Base-by-base conservation (phyloP, 2,329 filamentous ascomycete genomes). In the Neonectria magnoliae region DNA sequence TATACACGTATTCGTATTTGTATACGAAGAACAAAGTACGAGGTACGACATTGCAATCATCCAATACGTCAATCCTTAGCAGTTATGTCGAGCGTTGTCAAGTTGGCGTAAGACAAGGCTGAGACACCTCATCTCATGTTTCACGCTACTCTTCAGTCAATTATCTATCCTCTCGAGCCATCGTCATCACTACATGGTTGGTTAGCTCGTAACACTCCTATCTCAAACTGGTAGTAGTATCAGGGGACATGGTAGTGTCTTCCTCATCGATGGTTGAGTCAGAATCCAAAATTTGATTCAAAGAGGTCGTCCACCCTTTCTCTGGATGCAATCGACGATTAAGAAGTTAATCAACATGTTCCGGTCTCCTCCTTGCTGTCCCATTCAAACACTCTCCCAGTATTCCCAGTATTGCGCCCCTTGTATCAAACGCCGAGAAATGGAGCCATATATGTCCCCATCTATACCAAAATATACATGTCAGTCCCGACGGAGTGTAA, bases 401-500 rank as follows among this genome's bases (percentile, higher is more conserved):
- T 16, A n/a, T 52, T 59, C 51, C 61, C 67, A 41, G 69, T 55
- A 62, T 62, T 51, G 66, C 58, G 56, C 33, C 62, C 66, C 70
- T 41, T 67, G 59, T 68, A 64, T 63, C 62, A 67, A 74, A 74
- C 72, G 72, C 72, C 72, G 58, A 59, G 47, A 68, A 69, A 70
- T 60, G 65, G 66, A 68, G 66, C 56, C 65, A 54, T 52, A 47
- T 66, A 69, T 74, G 59, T 71, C 66, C 63, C 67, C 69, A 59
- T 74, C 69, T 73, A 74, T 74, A 55, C 65, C 64, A 67, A 60
- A 72, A 74, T 74, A 56, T 73, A 74, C 71, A 69, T 55, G 58
- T 69, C 31, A 36, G 31, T 44, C 45, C 44, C 45, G 29, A 38
- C 33, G 57, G 42, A 41, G 44, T 36, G 47, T 57, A 48, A 33